These are phyloP conservation scores for Podaxis sp. DNA, from an alignment of 768 basidiomycete genomes.

Conservation along the genomic window DNA sequence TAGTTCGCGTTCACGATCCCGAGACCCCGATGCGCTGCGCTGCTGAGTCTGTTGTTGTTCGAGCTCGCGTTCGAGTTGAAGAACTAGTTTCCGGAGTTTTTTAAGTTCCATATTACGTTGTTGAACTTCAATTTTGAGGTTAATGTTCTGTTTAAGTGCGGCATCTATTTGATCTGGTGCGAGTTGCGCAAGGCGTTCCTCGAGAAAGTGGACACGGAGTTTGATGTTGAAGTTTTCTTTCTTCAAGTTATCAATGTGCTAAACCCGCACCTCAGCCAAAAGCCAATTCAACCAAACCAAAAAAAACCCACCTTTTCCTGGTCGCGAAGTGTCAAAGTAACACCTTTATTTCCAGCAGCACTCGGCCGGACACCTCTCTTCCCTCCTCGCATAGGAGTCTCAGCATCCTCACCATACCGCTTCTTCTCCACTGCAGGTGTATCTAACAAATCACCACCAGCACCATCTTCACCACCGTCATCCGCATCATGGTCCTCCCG, in stretches of 20 bases:
- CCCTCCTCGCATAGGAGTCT: conserved; percentile 6
- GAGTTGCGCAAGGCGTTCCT: conserved; percentile 87
- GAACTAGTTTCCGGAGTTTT: conserved; percentile 84
- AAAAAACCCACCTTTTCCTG: conserved; percentile 86
- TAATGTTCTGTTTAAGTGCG: conserved; percentile 89
- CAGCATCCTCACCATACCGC: conserved; percentile 26
- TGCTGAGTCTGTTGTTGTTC: conserved; percentile 61
- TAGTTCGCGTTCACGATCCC: conserved; percentile 9
- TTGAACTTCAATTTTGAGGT: conserved; percentile 90
- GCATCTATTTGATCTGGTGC: conserved; percentile 93
- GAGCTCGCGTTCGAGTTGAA: conserved; percentile 81
- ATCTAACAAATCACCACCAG: conserved; percentile 46
- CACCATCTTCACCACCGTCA: conserved; percentile 27
- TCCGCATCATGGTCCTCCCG: conserved; percentile 23
- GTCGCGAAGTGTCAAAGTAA: conserved; percentile 81
- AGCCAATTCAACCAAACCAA: background rate
- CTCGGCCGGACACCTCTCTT: conserved; percentile 33
- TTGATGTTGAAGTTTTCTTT: conserved; percentile 98
- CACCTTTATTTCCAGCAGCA: conserved; percentile 39
- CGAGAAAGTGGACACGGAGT: conserved; percentile 92
- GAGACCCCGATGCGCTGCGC: conserved; percentile 35
- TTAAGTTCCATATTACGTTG: conserved; percentile 89
- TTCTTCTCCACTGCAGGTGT: conserved; percentile 52
- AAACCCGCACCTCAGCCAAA: background rate
- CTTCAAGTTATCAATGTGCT: conserved; percentile 95